These are phyloP conservation scores for Endoconidiophora laricicola DNA, from an alignment of 2,329 filamentous ascomycete species.

Conservation along the genomic window DNA sequence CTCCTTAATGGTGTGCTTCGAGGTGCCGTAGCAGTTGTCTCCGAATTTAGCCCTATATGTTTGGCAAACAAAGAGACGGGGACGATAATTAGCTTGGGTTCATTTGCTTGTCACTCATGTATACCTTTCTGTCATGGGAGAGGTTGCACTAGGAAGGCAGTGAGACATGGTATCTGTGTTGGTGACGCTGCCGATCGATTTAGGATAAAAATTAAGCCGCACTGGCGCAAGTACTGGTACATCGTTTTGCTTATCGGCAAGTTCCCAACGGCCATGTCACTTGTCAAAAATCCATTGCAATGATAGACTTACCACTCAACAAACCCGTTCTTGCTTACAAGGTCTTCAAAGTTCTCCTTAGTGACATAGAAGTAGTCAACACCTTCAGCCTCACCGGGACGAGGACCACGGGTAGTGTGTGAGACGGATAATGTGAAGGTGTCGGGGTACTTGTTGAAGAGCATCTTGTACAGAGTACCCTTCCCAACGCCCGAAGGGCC, in stretches of 20 bases:
- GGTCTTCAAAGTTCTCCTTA: slow-evolving; percentile 46
- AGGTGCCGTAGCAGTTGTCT: slow-evolving; percentile 76
- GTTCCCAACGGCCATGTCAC: neutral
- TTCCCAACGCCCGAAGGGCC: slow-evolving; percentile 70
- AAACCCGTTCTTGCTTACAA: slow-evolving; percentile 56
- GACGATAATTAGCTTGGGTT: neutral
- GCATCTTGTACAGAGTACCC: slow-evolving; percentile 58
- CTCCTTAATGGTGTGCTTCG: slow-evolving; percentile 59
- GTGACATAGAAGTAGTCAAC: slow-evolving; percentile 67
- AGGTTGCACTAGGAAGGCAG: too few relatives aligned
- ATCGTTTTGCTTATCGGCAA: neutral
- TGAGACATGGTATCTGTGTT: neutral
- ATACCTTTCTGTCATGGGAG: too few relatives aligned
- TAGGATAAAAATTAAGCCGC: too few relatives aligned
- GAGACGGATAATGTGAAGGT: slow-evolving; percentile 40
- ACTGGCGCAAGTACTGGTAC: neutral
- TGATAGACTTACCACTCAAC: slow-evolving; percentile 38
- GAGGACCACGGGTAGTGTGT: slow-evolving; percentile 68
- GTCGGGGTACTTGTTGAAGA: slow-evolving; percentile 41
- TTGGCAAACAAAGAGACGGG: too few relatives aligned
- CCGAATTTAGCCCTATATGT: slow-evolving; percentile 55
- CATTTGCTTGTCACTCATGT: slow-evolving; percentile 16
- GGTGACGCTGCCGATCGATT: neutral
- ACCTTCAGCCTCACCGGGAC: slow-evolving; percentile 58
- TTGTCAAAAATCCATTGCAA: neutral